phyloP scores from a whole-genome alignment of 768 basidiomycete genomes.

The Phanerochaete carnosa region DNA sequence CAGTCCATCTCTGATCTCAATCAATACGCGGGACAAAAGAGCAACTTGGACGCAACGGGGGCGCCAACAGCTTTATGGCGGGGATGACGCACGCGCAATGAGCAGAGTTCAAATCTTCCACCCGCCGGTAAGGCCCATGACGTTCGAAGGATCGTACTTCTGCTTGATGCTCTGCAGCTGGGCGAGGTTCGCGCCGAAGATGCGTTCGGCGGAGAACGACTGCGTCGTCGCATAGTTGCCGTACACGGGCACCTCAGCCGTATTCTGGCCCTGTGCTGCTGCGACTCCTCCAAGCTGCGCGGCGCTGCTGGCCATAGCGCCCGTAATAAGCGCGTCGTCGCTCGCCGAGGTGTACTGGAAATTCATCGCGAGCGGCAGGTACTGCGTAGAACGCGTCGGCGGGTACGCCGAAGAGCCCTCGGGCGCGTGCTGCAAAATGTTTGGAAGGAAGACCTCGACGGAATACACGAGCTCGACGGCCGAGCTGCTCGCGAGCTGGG shows the following conservation, averaged over 20 bases:
- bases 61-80: no score
- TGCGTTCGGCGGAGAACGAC: conserved; percentile 33
- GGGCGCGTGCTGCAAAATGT: conserved; percentile 34
- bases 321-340: conserved; percentile 39
- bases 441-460: conserved; percentile 48
- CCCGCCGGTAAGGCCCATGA: conserved; percentile 65
- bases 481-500: conserved; percentile 25
- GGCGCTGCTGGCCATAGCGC: conserved; percentile 35
- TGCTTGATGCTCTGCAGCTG: conserved; percentile 38
- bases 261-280: conserved; percentile 36
- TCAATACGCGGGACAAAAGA: no score
- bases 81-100: no score
- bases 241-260: conserved; percentile 42
- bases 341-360: conserved; percentile 40
- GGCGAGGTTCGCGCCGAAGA: conserved; percentile 50
- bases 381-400: conserved; percentile 28
- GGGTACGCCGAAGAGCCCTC: conserved; percentile 42
- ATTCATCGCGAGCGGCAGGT: conserved; percentile 41
- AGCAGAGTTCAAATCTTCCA: no score
- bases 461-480: conserved; percentile 40
- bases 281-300: conserved; percentile 36
- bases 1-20: no score
- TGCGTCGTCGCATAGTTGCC: conserved; percentile 61
- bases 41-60: no score
- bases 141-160: conserved; percentile 49